phyloP scores from a whole-genome alignment of 345 rosid genomes.

The Cochlearia excelsa region DNA sequence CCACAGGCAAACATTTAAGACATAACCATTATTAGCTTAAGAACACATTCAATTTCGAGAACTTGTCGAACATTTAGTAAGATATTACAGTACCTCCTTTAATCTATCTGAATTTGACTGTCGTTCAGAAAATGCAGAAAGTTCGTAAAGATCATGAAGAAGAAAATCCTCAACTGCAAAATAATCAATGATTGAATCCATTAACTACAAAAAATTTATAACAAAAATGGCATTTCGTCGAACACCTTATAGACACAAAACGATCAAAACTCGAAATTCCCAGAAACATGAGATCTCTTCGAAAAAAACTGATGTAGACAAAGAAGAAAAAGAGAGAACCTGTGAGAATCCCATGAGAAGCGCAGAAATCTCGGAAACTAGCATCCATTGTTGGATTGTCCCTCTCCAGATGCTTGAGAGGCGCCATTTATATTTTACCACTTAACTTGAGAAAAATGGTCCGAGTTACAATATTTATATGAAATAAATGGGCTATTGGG shows the following conservation, averaged over 20 bases:
- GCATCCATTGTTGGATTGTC: slow-evolving; percentile 50
- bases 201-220: not conserved
- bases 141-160: slow-evolving; percentile 46
- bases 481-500: too few relatives aligned
- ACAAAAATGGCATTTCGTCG: slow-evolving; percentile 12
- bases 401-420: slow-evolving; percentile 49
- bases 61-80: too few relatives aligned
- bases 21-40: not conserved
- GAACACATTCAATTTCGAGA: too few relatives aligned
- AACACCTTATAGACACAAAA: slow-evolving; percentile 12
- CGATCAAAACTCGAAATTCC: not conserved
- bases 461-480: too few relatives aligned
- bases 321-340: slow-evolving; percentile 33
- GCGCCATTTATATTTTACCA: slow-evolving; percentile 43
- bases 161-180: slow-evolving; percentile 58
- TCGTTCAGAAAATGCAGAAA: slow-evolving; percentile 48
- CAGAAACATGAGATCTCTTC: too few relatives aligned
- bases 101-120: slow-evolving; percentile 41
- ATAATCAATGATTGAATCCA: not conserved
- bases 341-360: slow-evolving; percentile 55
- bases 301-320: not conserved
- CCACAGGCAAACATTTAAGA: not conserved
- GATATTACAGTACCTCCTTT: slow-evolving; percentile 37
- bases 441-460: too few relatives aligned
- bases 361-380: slow-evolving; percentile 56